A percentile compares a stretch with the other conserved stretches of the same genome.
Conservation (phyloP, 495 filamentous ascomycete species). For the Aspergillus steynii region DNA sequence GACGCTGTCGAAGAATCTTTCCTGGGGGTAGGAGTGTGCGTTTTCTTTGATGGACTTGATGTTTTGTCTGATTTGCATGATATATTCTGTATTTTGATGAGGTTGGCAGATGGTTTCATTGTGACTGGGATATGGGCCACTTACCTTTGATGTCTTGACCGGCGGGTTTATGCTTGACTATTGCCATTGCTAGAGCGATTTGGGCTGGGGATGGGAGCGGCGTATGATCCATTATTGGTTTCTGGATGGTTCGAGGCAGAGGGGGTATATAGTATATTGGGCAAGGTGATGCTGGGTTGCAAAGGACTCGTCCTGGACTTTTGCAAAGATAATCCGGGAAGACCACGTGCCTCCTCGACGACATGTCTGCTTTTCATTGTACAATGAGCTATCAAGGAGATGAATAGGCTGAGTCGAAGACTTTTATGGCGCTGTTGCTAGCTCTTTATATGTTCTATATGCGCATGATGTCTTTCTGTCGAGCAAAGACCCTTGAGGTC, state of each 20-base stretch:
- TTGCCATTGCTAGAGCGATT: conserved; percentile 46
- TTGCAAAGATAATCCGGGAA: background rate
- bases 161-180: conserved; percentile 46
- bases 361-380: background rate
- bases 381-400: too few species aligned
- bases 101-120: background rate
- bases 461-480: too few species aligned
- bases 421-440: too few species aligned
- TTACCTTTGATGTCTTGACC: conserved; percentile 37
- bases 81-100: conserved; percentile 35
- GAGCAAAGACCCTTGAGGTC: too few species aligned
- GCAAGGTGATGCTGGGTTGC: background rate
- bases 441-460: too few species aligned
- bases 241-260: background rate
- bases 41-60: conserved; percentile 28
- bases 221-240: conserved; percentile 11
- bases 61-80: conserved; percentile 35
- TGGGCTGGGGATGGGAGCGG: conserved; percentile 33
- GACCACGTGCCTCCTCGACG: background rate
- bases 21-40: conserved; percentile 14
- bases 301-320: background rate
- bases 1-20: conserved; percentile 48
- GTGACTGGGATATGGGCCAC: background rate
- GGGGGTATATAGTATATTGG: background rate
- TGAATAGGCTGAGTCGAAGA: too few species aligned